Evolutionary conservation across 768 basidiomycete genomes (phyloP), one percentile per base, ranked within the genome.

Genomic region (Collybiopsis luxurians): DNA sequence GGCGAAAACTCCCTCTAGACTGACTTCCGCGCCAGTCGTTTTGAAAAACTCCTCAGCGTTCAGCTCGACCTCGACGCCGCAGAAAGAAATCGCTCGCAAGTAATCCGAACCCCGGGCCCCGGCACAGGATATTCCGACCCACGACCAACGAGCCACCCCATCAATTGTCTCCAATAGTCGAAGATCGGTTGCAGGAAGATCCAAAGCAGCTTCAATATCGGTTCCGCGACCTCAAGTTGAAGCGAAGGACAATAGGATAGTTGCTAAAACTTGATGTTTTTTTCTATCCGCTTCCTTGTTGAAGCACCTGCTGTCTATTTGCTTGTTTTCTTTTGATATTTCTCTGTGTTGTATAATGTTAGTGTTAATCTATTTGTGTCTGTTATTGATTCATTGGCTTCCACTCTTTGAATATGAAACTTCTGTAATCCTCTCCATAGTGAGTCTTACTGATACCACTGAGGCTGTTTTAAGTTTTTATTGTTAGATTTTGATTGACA

Each of bases 141-240:
- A 24, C 39, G 53, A 28, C 53, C 53, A n/a, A 34, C 2, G 53
- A 28, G 53, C 40, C 4, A 23, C 53, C 26, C 53, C 40, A 19
- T 53, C 53, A 17, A 44, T 53, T 17, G 40, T 44, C n/a, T 53
- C 53, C 17, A 44, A n/a, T 9, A 53, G 42, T 24, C 50, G 50
- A 31, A 19, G 53, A 28, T 53, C 53, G 12, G 38, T 53, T 21
- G 53, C 27, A 17, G 50, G 50, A 15, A 17, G 31, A 13, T 5
- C 31, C 5, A 34, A 34, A 34, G 6, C 31, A 34, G 31, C 13
- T 5, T 6, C 13, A 13, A 13, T 34, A 34, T 13, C 40, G 13
- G 40, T 15, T 38, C 2, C 50, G 13, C 50, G 50, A 39, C 50
- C 50, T 7, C 28, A 49, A 23, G 47, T 17, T 21, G 31, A 28